Percentiles rank a stretch among this genome's conserved stretches.
Conservation (phyloP, 305 asterid species). For the Nicotiana rustica region DNA sequence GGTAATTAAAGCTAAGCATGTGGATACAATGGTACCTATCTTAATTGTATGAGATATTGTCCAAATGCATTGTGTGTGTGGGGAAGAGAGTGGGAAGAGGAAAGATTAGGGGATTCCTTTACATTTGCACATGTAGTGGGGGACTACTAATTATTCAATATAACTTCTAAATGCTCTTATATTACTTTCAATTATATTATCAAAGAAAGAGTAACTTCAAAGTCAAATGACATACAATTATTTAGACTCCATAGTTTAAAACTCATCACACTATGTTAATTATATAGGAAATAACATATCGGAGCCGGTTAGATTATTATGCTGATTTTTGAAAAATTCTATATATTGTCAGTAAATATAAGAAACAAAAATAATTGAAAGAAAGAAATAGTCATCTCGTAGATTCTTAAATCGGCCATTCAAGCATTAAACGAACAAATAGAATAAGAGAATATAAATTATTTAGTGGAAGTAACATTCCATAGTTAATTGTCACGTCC, state of each 20-base stretch:
- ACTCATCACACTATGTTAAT: too few relatives aligned
- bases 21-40: conserved; percentile 49
- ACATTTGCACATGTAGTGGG: conserved; percentile 55
- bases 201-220: background rate
- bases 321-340: background rate
- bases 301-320: background rate
- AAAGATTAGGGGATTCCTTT: conserved; percentile 43
- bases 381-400: too few relatives aligned
- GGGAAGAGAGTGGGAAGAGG: conserved; percentile 32
- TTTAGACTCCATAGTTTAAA: background rate
- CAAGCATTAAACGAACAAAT: too few relatives aligned
- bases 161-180: background rate
- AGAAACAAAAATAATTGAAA: too few relatives aligned
- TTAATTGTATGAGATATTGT: conserved; percentile 42
- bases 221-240: background rate
- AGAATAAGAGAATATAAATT: too few relatives aligned
- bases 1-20: conserved; percentile 48
- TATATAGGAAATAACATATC: background rate
- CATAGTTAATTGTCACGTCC: too few relatives aligned
- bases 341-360: too few relatives aligned
- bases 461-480: too few relatives aligned
- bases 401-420: too few relatives aligned
- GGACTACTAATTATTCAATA: conserved; percentile 41
- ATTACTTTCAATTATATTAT: background rate
- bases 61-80: conserved; percentile 45